Conservation (phyloP, 176 grass and related monocot genomes). For the Triticum dicoccoides region DNA sequence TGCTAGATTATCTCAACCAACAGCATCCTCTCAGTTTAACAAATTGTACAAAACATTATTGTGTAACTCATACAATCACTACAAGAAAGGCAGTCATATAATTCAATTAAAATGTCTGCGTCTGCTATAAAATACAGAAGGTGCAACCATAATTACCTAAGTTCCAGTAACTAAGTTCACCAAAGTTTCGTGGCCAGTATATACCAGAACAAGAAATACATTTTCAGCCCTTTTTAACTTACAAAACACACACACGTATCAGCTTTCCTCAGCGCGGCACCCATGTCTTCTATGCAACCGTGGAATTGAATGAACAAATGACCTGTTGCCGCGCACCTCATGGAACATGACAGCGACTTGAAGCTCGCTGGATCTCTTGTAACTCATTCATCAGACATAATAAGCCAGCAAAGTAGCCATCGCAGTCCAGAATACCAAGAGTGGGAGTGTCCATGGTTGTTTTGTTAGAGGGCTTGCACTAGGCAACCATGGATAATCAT, state of each 20-base stretch:
- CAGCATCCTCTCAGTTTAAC: constrained; percentile 11
- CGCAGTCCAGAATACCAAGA: constrained; percentile 50
- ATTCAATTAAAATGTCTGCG: constrained; percentile 38
- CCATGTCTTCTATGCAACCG: constrained; percentile 35
- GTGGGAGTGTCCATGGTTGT: constrained; percentile 45
- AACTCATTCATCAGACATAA: constrained; percentile 39
- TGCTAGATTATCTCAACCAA: constrained; percentile 6
- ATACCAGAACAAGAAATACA: constrained; percentile 84
- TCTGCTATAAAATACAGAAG: constrained; percentile 61
- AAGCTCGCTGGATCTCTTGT: constrained; percentile 1
- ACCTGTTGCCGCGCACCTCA: constrained; percentile 24
- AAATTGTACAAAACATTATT: constrained; percentile 26
- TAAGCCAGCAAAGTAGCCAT: constrained; percentile 61
- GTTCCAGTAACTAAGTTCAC: constrained; percentile 60
- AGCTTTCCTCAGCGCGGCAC: constrained; percentile 22
- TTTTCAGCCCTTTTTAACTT: constrained; percentile 45
- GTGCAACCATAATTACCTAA: constrained; percentile 61
- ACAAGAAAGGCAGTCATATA: constrained; percentile 39
- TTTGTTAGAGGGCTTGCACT: constrained; percentile 65
- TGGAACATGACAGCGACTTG: constrained; percentile 35
- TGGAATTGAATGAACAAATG: constrained; percentile 39
- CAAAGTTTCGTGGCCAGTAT: constrained; percentile 50
- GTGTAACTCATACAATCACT: constrained; percentile 26
- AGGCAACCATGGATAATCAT: constrained; percentile 80
- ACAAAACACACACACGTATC: constrained; percentile 44